Evolutionary conservation across 2,329 filamentous ascomycete genomes (phyloP).

Genomic region (Aschersonia sp.): DNA sequence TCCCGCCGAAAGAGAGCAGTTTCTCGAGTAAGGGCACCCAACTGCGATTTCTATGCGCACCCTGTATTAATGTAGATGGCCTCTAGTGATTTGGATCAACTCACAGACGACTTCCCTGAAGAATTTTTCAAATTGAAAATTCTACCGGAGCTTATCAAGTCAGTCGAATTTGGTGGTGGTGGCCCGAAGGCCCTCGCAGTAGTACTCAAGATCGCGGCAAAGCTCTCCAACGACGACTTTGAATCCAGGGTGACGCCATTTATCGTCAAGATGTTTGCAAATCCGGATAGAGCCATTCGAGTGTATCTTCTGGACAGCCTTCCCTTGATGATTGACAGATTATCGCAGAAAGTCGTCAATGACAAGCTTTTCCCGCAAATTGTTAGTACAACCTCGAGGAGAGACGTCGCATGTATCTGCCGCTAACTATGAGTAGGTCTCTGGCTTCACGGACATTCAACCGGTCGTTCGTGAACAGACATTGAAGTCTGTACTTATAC

Average conservation of each 20-base stretch:
- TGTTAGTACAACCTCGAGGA: slow-evolving; percentile 30
- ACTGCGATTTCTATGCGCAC: not conserved
- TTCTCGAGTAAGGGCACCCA: slow-evolving; percentile 44
- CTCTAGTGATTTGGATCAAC: slow-evolving; percentile 57
- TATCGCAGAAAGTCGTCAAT: slow-evolving; percentile 79
- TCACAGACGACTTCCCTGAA: slow-evolving; percentile 89
- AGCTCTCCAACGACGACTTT: slow-evolving; percentile 82
- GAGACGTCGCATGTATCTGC: not conserved
- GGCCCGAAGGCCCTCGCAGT: slow-evolving; percentile 81
- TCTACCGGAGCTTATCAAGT: slow-evolving; percentile 89
- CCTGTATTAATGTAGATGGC: slow-evolving; percentile 9
- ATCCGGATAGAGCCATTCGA: slow-evolving; percentile 81
- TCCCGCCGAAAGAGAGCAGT: slow-evolving; percentile 69
- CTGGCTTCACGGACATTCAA: slow-evolving; percentile 83
- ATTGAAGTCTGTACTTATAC: slow-evolving; percentile 78
- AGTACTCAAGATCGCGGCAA: slow-evolving; percentile 81
- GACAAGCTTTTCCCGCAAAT: slow-evolving; percentile 95
- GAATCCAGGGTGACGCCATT: slow-evolving; percentile 73
- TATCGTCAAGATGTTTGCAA: slow-evolving; percentile 73
- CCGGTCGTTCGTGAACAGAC: slow-evolving; percentile 92
- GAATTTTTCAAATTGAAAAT: slow-evolving; percentile 98
- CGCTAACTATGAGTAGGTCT: slow-evolving; percentile 40
- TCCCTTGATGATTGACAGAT: slow-evolving; percentile 77
- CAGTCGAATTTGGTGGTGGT: slow-evolving; percentile 94
- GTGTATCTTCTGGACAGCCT: slow-evolving; percentile 85